Evolutionary conservation across 2,329 filamentous ascomycete species (phyloP).

Genomic region (Trichoderma guizhouense): DNA sequence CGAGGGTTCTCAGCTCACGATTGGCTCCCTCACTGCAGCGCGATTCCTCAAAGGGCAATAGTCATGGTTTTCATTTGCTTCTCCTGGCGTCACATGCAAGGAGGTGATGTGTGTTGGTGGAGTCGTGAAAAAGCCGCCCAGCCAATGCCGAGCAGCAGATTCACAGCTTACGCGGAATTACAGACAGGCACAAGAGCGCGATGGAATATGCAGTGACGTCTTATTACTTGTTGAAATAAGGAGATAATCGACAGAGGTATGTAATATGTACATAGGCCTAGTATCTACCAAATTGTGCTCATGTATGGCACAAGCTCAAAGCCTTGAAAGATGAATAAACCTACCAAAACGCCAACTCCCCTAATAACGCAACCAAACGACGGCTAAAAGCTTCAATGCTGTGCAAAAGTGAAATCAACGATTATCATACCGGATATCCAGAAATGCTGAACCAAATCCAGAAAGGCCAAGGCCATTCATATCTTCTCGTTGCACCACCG

Average conservation of each 20-base stretch:
- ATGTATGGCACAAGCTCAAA: neutral
- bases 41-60: neutral
- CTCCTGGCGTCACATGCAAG: constrained; percentile 9
- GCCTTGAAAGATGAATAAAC: neutral
- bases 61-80: neutral
- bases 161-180: neutral
- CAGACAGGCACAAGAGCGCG: neutral
- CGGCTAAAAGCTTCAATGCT: neutral
- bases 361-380: neutral
- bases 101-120: neutral
- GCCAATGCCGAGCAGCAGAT: neutral
- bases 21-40: neutral
- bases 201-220: neutral
- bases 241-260: neutral
- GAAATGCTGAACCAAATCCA: neutral
- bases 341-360: neutral
- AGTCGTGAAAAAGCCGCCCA: neutral
- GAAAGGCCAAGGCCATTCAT: neutral
- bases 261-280: too few species aligned
- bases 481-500: constrained; percentile 2
- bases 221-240: neutral
- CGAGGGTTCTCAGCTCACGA: neutral
- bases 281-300: neutral
- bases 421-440: neutral
- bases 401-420: neutral